A percentile compares a stretch with the other conserved stretches of the same genome.
Conservation (phyloP, 2,329 filamentous ascomycete species). For the Fragosphaeria purpurea region DNA sequence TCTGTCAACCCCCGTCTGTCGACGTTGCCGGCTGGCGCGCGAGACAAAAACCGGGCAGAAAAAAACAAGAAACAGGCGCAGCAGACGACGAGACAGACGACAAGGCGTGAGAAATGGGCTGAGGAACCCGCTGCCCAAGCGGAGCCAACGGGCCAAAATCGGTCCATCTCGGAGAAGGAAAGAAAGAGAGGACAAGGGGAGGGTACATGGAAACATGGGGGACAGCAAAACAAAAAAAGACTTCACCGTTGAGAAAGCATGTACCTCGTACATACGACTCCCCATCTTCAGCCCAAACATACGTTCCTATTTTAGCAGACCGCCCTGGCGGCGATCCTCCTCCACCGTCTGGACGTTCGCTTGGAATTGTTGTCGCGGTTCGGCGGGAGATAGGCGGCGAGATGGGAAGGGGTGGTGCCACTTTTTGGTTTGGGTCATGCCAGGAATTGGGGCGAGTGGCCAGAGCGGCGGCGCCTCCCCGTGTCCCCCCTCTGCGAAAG, state of each 20-base stretch:
- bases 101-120: constrained; percentile 21
- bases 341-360: too few species aligned
- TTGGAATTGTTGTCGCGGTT: background rate
- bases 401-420: constrained; percentile 11
- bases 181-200: background rate
- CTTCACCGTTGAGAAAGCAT: too few species aligned
- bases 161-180: constrained; percentile 19
- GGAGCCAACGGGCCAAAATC: constrained; percentile 15
- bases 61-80: background rate
- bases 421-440: constrained; percentile 13
- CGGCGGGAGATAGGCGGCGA: constrained; percentile 6
- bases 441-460: constrained; percentile 10
- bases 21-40: constrained; percentile 3
- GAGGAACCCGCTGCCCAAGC: constrained; percentile 16
- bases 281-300: too few species aligned
- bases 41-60: background rate
- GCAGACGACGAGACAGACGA: constrained; percentile 9
- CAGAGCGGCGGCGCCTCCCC: constrained; percentile 2
- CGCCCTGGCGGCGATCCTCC: too few species aligned
- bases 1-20: background rate
- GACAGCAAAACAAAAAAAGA: too few species aligned
- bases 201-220: background rate
- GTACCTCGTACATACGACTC: too few species aligned
- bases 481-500: background rate
- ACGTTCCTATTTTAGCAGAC: too few species aligned